Base-by-base conservation (phyloP, 805 yeast genomes). In the Candida morakotiae region DNA sequence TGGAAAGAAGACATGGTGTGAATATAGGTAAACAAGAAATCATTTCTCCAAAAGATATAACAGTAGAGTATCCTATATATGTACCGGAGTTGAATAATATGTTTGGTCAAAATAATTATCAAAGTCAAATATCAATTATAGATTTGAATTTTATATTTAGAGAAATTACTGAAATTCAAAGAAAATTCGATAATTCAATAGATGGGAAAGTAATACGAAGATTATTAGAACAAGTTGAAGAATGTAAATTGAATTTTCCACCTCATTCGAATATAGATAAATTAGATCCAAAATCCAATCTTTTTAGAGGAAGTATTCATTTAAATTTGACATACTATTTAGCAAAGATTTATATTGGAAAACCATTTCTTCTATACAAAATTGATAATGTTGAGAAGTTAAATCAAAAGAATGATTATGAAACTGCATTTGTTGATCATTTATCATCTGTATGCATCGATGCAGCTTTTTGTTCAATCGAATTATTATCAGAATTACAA, bases 301-400 rank as follows among this genome's bases (percentile, higher is more conserved):
- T 31, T 9, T 46, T 32, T 17, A 23, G 50, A 18, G 48, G 35
- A n/a, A 37, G 40, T 25, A 37, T 35, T 11, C 50, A 46, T 39
- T 37, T 46, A 19, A 42, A 39, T 14, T 31, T 46, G n/a, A 34
- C 36, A 15, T 46, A 41, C 31, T 44, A 40, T 31, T 24, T 46
- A 20, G 50, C 44, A 11, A 46, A 44, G 24, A 46, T 46, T 9
- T 46, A 46, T 31, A 37, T 46, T 28, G 50, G 50, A 6, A 46
- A 46, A 19, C 50, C 50, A 13, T 44, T 46, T 33, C 35, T 46
- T 13, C 29, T 44, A 16, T 46, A 42, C 28, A 39, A 46, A 24
- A 42, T 46, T 21, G 50, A 46, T 19, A 46, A 46, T 18, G 26
- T 31, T 23, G 21, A 33, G 20, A 11, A 31, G 15, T 32, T 34